Evolutionary conservation across 2,329 filamentous ascomycete species (phyloP), one percentile per base, ranked within the genome.

Genomic region (Exophiala viscosa): DNA sequence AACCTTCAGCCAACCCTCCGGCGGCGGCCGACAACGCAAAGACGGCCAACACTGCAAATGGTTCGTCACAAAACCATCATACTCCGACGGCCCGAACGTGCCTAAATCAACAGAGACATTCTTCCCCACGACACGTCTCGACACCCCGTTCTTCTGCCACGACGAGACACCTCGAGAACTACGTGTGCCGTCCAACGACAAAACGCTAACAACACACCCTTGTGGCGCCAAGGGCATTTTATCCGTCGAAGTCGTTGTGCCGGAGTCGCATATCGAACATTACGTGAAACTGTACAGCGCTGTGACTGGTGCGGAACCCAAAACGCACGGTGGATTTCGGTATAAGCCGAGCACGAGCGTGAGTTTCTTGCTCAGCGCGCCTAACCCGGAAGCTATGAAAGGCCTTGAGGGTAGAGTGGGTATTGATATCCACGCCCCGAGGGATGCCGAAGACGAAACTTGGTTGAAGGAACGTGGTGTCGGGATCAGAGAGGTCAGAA

Each of bases 81-180:
- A 51, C 44, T 48, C 48, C 13, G 31, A 45, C 20, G 56, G 50
- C 2, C 46, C 48, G 3, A 55, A 49, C 23, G 47, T 59, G 2
- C 53, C 53, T 1, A 35, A 38, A 31, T 53, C 56, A 28, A 14
- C 40, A 2, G 53, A 59, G 14, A 33, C 23, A 15, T 56, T 33
- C 32, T 59, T 58, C 23, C 52, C 54, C 10, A 56, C 41, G 2
- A 46, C 55, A 9, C 54, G 58, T 8, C 45, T 60, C 32, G 58
- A 61, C 15, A 54, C 57, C 4, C 62, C 61, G 5, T 64, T 62
- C 54, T 64, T 62, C 52, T 62, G 59, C 49, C 62, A 64, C 55
- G 58, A 64, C 33, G 58, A 63, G 3, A 61, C 60, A 35, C 48
- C 50, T 13, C 54, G 61, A 36, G 41, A 9, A 5, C 23, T 73